Conservation (phyloP, 2,329 filamentous ascomycete species). For the Graphilbum fragrans region DNA sequence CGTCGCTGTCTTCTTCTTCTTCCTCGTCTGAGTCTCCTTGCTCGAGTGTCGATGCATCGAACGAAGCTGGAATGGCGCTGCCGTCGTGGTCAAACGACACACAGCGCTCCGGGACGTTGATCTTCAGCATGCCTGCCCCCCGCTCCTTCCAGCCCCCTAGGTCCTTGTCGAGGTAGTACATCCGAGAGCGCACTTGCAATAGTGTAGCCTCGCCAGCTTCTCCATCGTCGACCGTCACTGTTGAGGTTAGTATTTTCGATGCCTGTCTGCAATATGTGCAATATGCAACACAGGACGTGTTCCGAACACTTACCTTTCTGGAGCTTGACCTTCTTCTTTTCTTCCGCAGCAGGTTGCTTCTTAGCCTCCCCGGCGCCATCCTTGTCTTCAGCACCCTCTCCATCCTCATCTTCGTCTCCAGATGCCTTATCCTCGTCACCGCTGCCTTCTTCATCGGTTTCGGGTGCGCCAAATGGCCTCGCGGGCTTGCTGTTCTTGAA, state of each 20-base stretch:
- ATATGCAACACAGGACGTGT: not conserved
- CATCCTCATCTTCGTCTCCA: constrained; percentile 35
- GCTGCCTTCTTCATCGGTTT: constrained; percentile 46
- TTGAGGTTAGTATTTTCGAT: not conserved
- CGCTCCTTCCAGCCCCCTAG: constrained; percentile 78
- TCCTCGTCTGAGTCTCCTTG: constrained; percentile 12
- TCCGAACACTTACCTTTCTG: constrained; percentile 49
- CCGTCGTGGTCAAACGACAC: constrained; percentile 37
- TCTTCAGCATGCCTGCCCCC: constrained; percentile 70
- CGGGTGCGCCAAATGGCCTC: constrained; percentile 67
- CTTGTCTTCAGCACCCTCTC: constrained; percentile 27
- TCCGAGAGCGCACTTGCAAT: constrained; percentile 55
- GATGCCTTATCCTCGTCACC: constrained; percentile 19
- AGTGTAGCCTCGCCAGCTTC: constrained; percentile 67
- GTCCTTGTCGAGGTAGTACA: constrained; percentile 65
- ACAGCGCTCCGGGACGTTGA: constrained; percentile 58
- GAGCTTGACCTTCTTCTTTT: constrained; percentile 53
- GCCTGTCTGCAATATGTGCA: not conserved
- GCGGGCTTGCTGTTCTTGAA: constrained; percentile 47
- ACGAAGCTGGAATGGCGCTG: constrained; percentile 11
- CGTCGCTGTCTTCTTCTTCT: constrained; percentile 12
- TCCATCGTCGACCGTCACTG: constrained; percentile 67
- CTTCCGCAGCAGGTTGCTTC: constrained; percentile 24
- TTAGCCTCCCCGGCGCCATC: constrained; percentile 28
- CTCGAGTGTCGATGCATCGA: constrained; percentile 11